Base-by-base conservation (phyloP, 2,329 filamentous ascomycete species). In the Didymella sp. region DNA sequence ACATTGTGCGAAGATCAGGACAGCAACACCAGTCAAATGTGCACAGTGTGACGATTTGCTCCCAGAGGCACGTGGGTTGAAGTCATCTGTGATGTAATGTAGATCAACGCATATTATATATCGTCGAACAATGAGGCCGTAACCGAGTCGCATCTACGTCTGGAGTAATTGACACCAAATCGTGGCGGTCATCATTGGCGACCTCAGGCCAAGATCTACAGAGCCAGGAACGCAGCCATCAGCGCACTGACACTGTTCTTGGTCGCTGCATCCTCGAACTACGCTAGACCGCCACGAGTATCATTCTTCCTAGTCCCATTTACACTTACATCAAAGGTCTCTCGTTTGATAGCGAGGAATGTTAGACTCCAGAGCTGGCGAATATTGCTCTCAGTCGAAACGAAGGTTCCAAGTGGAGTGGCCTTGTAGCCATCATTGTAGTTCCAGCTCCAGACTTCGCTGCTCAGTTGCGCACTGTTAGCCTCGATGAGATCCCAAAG, bases 371-470 rank as follows among this genome's bases (percentile, higher is more conserved):
- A 86, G 19, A 86, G 74, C 70, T 86, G 84, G 37, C 81, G 70
- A 28, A 85, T 79, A 69, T 86, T 79, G 58, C 81, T 82, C 70
- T 86, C 83, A 46, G 68, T 70, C 27, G 82, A 77, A 5, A 81
- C 78, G 54, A 86, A 69, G 1, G 78, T 77, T 0, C 84, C 84
- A 45, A 87, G 68, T 22, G 83, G 81, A 50, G 78, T 79, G 41
- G 81, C 79, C 31, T 78, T 62, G 64, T 83, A 87, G 2, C 72
- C 80, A 58, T 81, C 73, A 24, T 71, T 72, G 59, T 84, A 87
- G 7, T 78, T 76, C 85, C 85, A 89, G 47, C 81, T 85, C 86
- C 87, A 88, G 0, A 88, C 84, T 65, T 89, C 86, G 1, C 77
- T 78, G 55, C 81, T 82, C 13, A 89, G 69, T 51, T 84, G 78